Percentiles rank a stretch among this genome's conserved stretches.
Conservation (phyloP, 106 monocot species). For the Agapanthus africanus region DNA sequence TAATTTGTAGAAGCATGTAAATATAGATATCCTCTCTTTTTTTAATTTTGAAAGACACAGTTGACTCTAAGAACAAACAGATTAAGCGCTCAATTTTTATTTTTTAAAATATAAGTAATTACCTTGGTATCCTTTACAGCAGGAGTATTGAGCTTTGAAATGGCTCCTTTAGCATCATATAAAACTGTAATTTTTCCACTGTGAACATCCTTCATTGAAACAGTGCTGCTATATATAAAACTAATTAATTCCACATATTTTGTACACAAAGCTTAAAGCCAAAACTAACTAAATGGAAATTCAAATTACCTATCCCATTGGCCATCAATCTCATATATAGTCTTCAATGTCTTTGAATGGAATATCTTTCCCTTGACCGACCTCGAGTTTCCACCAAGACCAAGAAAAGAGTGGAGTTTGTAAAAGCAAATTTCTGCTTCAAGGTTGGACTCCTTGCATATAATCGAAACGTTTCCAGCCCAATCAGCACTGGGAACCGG, state of each 20-base stretch:
- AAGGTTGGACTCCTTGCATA: conserved; percentile 59
- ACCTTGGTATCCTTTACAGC: conserved; percentile 54
- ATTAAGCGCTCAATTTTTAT: too few species aligned
- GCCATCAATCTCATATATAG: conserved; percentile 69
- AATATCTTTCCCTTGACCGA: conserved; percentile 63
- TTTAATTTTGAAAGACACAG: too few species aligned
- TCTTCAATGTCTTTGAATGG: conserved; percentile 25
- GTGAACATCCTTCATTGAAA: conserved; percentile 60
- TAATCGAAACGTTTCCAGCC: conserved; percentile 52
- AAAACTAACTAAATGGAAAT: neutral
- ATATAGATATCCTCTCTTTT: too few species aligned
- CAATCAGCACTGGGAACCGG: conserved; percentile 64
- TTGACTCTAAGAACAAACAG: too few species aligned
- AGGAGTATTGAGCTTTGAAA: conserved; percentile 60
- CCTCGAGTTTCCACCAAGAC: conserved; percentile 61
- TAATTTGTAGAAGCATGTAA: too few species aligned
- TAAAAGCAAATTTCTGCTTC: conserved; percentile 58
- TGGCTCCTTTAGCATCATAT: conserved; percentile 66
- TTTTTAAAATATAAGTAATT: neutral
- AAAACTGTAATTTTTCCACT: conserved; percentile 40
- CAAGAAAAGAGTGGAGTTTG: conserved; percentile 51
- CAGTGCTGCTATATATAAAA: conserved; percentile 19
- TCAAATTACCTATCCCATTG: conserved; percentile 67
- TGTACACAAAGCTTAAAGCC: too few species aligned
- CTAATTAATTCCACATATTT: neutral